phyloP scores from a whole-genome alignment of 768 basidiomycete genomes.

The Lactifluus echinatus region DNA sequence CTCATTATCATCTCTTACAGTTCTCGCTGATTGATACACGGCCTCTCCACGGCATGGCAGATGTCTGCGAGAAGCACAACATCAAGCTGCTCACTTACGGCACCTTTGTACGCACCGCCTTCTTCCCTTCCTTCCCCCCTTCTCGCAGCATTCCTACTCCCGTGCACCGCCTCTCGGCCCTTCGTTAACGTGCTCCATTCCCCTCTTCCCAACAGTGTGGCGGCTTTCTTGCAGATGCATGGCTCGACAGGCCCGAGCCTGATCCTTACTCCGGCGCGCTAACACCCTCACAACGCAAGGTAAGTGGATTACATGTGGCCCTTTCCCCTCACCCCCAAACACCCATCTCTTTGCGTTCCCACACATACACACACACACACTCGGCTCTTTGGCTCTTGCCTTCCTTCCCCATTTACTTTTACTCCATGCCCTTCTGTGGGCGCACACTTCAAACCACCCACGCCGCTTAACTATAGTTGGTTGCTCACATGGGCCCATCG shows the following conservation, averaged over 20 bases:
- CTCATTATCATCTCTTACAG: conserved; percentile 29
- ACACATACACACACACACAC: neutral
- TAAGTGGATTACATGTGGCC: neutral
- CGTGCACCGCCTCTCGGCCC: conserved; percentile 7
- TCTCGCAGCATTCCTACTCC: neutral
- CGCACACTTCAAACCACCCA: neutral
- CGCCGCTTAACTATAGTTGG: neutral
- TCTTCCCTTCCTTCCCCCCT: neutral
- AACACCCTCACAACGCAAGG: conserved; percentile 82
- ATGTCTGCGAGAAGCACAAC: conserved; percentile 63
- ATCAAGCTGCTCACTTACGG: conserved; percentile 78
- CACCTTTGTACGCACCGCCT: conserved; percentile 47
- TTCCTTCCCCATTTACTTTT: too few species aligned
- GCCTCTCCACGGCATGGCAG: conserved; percentile 67
- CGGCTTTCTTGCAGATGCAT: conserved; percentile 71
- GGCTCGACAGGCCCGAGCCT: conserved; percentile 60
- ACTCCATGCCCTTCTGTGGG: neutral
- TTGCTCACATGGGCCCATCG: neutral
- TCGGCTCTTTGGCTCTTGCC: neutral
- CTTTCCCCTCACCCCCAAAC: neutral
- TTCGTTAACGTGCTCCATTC: neutral
- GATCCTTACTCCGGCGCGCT: conserved; percentile 58
- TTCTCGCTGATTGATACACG: conserved; percentile 78
- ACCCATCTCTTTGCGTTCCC: neutral
- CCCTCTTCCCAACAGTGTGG: conserved; percentile 48